These are phyloP conservation scores for Podospora sp. DNA, from an alignment of 495 filamentous ascomycete genomes.

Conservation along the genomic window DNA sequence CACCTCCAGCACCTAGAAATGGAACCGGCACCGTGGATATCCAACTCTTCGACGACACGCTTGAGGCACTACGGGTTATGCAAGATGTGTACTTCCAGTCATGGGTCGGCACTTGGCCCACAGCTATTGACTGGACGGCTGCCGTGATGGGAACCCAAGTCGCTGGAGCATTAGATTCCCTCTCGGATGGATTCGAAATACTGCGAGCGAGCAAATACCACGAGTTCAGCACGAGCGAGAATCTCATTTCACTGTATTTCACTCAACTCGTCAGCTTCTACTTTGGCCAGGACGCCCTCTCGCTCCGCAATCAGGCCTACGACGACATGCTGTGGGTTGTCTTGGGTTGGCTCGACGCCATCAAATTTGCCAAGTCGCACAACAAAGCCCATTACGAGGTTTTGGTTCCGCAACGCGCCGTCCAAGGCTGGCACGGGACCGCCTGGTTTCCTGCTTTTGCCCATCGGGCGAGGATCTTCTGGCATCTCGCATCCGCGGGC, in stretches of 20 bases:
- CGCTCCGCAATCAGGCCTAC: constrained; percentile 77
- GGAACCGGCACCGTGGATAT: constrained; percentile 20
- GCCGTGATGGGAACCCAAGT: constrained; percentile 85
- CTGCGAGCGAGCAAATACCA: constrained; percentile 26
- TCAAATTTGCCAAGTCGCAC: constrained; percentile 72
- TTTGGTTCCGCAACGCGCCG: not conserved
- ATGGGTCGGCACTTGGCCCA: constrained; percentile 82
- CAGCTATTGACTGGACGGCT: constrained; percentile 90
- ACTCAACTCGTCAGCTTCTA: constrained; percentile 74
- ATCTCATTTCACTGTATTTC: constrained; percentile 82
- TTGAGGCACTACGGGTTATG: constrained; percentile 70
- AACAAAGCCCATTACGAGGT: constrained; percentile 21
- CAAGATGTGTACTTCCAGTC: constrained; percentile 76
- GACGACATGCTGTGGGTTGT: constrained; percentile 99
- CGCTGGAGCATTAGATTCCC: constrained; percentile 64
- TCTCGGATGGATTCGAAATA: constrained; percentile 52
- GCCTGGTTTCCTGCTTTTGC: constrained; percentile 80
- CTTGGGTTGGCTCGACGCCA: constrained; percentile 83
- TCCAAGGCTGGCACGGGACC: constrained; percentile 68
- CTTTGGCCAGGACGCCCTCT: constrained; percentile 81
- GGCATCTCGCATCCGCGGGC: constrained; percentile 73
- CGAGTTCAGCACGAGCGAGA: constrained; percentile 59
- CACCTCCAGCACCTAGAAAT: not conserved
- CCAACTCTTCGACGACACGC: constrained; percentile 45
- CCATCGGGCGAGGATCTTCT: constrained; percentile 86